These are phyloP conservation scores for Amauroascus niger DNA, from an alignment of 2,329 filamentous ascomycete species.

Conservation along the genomic window DNA sequence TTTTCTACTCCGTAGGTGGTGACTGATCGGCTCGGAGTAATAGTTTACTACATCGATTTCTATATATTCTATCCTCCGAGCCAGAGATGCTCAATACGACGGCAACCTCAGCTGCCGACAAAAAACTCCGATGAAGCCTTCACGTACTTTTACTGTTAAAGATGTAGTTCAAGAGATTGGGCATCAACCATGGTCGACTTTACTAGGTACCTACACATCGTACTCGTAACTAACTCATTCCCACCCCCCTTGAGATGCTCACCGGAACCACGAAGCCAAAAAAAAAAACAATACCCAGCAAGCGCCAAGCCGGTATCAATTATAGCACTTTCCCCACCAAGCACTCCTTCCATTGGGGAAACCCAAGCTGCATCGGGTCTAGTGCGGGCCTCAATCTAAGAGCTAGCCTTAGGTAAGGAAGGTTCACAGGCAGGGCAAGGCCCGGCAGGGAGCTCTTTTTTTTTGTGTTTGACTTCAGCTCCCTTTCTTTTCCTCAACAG, in stretches of 20 bases:
- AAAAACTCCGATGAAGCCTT: too few relatives aligned
- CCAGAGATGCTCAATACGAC: too few relatives aligned
- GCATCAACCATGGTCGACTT: not conserved
- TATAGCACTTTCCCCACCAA: not conserved
- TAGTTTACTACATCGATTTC: too few relatives aligned
- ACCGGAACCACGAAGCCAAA: not conserved
- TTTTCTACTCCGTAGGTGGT: too few relatives aligned
- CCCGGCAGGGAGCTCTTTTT: constrained; percentile 10
- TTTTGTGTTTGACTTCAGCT: constrained; percentile 18
- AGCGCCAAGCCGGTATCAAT: not conserved
- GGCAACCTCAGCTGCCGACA: too few relatives aligned
- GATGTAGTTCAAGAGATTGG: not conserved
- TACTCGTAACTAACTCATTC: constrained; percentile 6
- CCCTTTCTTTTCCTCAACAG: not conserved
- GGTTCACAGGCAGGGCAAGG: not conserved
- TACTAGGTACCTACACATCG: too few relatives aligned
- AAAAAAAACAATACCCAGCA: too few relatives aligned
- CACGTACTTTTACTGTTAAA: not conserved
- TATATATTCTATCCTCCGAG: too few relatives aligned
- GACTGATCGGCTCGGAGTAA: too few relatives aligned
- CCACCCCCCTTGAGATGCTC: not conserved
- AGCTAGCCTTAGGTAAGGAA: too few relatives aligned
- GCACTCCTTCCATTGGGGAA: constrained; percentile 18
- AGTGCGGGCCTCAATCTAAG: constrained; percentile 5
- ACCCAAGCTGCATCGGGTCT: constrained; percentile 13